Base-by-base conservation (phyloP, 2,329 filamentous ascomycete genomes). In the Thielaviopsis cerberus region DNA sequence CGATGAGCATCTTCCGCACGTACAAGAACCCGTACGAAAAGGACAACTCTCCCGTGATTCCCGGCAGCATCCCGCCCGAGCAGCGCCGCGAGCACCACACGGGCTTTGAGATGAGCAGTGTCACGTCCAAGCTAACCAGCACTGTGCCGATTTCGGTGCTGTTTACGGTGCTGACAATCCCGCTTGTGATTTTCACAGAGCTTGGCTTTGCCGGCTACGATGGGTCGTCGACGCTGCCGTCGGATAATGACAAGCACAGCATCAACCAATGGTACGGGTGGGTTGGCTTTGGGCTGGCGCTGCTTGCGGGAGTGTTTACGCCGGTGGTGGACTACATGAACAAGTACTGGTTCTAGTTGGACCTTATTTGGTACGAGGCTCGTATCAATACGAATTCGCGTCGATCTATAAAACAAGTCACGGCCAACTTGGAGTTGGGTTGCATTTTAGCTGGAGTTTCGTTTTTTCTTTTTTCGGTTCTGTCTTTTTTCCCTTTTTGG, bases 311-410 rank as follows among this genome's bases (percentile, higher is more conserved):
- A 5, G 20, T 51, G 17, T 60, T 60, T 54, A 60, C 59, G 52
- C 59, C 59, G 22, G 27, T 60, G 13, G 23, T 57, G 20, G 59
- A 60, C 51, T 60, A 60, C 15, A 57, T 60, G 55, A 55, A 55
- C 27, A 60, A 60, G 55, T 60, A 60, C 34, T 60, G 59, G 59
- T 60, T 60, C 55, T 60, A 41, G 45, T 2, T 34, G 15, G 30
- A 34, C 2, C 30, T 34, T 15, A 15, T 34, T 11, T 34, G 10
- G 30, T 4, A 30, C 30, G 30, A 34, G 8, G 2, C 15, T 8
- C 30, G 30, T 34, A 8, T 11, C 30, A 15, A 3, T 15, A 34
- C 30, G n/a, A n/a, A n/a, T n/a, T n/a, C n/a, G n/a, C n/a, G n/a
- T n/a, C n/a, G n/a, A n/a, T n/a, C n/a, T n/a, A 34, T 34, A 11